These are phyloP conservation scores for Mycosphaerelloides madeirae DNA, from an alignment of 2,329 filamentous ascomycete species.

Conservation along the genomic window DNA sequence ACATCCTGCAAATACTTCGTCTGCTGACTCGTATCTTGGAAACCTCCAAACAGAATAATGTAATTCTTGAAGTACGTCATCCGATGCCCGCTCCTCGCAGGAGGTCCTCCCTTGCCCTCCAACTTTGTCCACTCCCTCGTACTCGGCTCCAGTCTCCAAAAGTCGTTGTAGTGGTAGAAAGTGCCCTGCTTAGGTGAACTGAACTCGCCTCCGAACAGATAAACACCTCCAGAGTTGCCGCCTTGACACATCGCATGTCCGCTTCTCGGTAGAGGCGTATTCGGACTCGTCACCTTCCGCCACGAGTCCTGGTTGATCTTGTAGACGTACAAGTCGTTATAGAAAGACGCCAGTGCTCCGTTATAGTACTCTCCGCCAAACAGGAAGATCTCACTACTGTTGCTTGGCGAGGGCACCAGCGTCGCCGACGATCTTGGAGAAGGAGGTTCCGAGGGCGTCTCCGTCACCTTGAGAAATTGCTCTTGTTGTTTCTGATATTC, in stretches of 20 bases:
- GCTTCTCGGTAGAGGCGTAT: constrained; percentile 81
- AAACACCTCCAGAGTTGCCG: constrained; percentile 78
- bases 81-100: constrained; percentile 69
- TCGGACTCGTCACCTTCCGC: constrained; percentile 84
- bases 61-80: constrained; percentile 99
- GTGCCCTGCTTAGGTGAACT: constrained; percentile 87
- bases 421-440: constrained; percentile 74
- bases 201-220: constrained; percentile 94
- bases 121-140: constrained; percentile 87
- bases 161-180: constrained; percentile 99
- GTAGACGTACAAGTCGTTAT: constrained; percentile 63
- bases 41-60: constrained; percentile 90
- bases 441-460: constrained; percentile 68
- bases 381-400: constrained; percentile 80
- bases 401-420: constrained; percentile 77
- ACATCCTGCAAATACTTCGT: constrained; percentile 91
- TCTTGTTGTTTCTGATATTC: constrained; percentile 90
- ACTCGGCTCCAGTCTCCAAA: constrained; percentile 84
- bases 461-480: constrained; percentile 88
- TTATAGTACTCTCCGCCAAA: constrained; percentile 97
- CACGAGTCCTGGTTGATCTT: constrained; percentile 83
- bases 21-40: constrained; percentile 92
- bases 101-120: constrained; percentile 72
- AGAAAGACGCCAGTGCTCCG: constrained; percentile 72
- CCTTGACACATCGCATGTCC: constrained; percentile 94